Evolutionary conservation across 345 rosid species (phyloP).

Genomic region (Eucalyptus curtisii): DNA sequence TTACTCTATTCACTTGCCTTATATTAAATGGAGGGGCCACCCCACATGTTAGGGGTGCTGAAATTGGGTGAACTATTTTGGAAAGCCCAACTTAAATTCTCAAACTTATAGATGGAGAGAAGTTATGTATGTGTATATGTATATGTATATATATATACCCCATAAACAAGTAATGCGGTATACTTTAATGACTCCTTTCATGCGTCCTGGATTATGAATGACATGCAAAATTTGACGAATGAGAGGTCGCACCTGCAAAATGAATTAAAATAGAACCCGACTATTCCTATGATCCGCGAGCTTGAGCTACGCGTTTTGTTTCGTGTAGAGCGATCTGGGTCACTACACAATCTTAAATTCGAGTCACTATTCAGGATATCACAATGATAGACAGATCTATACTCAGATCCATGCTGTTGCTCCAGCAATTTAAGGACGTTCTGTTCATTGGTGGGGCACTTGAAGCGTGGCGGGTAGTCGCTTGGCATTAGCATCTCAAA

Average conservation of each 20-base stretch:
- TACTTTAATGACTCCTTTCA: not conserved
- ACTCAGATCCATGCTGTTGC: not conserved
- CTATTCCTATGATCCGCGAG: fast-evolving
- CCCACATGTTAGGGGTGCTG: not conserved
- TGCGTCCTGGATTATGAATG: fast-evolving
- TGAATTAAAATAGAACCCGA: not conserved
- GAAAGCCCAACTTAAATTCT: not conserved
- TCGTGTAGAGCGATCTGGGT: not conserved
- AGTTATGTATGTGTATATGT: too few species aligned
- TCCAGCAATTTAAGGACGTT: not conserved
- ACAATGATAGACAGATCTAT: not conserved
- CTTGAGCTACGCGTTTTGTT: not conserved
- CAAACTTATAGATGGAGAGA: not conserved
- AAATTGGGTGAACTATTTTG: not conserved
- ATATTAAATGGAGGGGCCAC: not conserved
- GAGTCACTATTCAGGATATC: not conserved
- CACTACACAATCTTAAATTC: not conserved
- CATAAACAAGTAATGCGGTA: not conserved
- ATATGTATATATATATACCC: not conserved
- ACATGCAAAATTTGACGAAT: not conserved
- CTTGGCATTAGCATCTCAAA: not conserved
- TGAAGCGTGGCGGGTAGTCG: not conserved
- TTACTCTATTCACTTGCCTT: not conserved
- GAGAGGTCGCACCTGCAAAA: fast-evolving
- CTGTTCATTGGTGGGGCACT: not conserved